Evolutionary conservation across 345 rosid species (phyloP), one percentile per base, ranked within the genome.

Genomic region (Pseudoturritis turrita): DNA sequence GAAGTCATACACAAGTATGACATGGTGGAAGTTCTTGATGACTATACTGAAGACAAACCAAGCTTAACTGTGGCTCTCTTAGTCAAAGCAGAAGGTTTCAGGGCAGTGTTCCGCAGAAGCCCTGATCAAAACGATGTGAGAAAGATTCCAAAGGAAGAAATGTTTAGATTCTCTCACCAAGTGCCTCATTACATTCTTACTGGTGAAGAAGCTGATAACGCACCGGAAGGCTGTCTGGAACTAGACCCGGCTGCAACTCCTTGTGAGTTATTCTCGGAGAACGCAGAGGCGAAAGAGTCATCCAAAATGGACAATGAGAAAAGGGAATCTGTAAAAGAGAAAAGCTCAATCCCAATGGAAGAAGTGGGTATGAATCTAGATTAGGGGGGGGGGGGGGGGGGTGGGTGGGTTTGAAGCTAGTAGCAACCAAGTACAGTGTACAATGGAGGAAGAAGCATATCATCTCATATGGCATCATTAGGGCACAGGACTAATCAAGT

Each of bases 221-320:
- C 87, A 44, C 91, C 89, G 0, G 60, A 36, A 22, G 99, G 95
- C 49, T 88, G 68, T 68, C 71, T 85, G 74, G 99, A 96, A 67
- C 82, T 96, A 60, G 99, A 96, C 83, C 97, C 99, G 0, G 98
- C 98, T 33, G 98, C 99, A 66, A 85, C 83, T 6, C 89, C 96
- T 9, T 31, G 77, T 47, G 99, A 87, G 12, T 88, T 90, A 22
- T 85, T 82, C 59, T 77, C 47, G 15, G 82, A 72, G 53, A 49
- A 72, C 33, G 40, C n/a, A 17, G 46, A 71, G 35, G 57, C 5
- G 13, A 56, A 21, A 66, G 60, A 52, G 41, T 33, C 69, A 13
- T 39, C 29, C 3, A 17, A 25, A 62, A 62, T 62, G 52, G 52
- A 62, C 47, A 12, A 5, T 39, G 67, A 49, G 58, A 47, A 65